Base-by-base conservation (phyloP, 2,329 filamentous ascomycete genomes). In the Stylonectria norvegica region DNA sequence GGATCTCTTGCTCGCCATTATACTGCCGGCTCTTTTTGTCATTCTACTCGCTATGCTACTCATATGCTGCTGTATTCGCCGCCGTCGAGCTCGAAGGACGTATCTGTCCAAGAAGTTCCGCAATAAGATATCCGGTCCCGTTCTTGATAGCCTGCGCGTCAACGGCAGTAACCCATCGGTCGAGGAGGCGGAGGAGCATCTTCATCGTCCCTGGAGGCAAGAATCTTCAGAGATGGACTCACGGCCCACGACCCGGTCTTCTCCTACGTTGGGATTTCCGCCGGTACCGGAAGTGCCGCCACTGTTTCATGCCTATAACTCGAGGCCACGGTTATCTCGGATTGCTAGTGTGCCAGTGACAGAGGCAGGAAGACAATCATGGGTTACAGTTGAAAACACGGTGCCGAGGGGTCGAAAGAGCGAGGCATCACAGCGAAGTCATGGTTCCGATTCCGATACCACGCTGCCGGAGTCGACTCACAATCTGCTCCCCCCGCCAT, bases 11-110 rank as follows among this genome's bases (percentile, higher is more conserved):
- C 50, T 73, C 11, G 71, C 69, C 1, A 66, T 69, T 3, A 61
- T 75, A 3, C 56, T 75, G 3, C 71, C 71, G 3, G 48, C 73
- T 11, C 46, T 72, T 1, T 53, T 63, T 15, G 40, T 68, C 9
- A 47, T 63, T 0, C 44, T 67, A 4, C 43, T 64, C 7, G 46
- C 64, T 14, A 51, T 64, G 48, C 43, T 66, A 3, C 44, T 66
- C 5, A 44, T 62, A 16, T 68, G 59, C 42, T 60, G 62, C 38
- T 40, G 64, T 28, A 54, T 58, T 10, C 55, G 65, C 17, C 62
- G 61, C 9, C 57, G 59, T 2, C 56, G 54, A 16, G 51, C 50
- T 9, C 56, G 48, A 16, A 53, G 55, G 12, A 59, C 47, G 10
- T 60, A 61, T 29, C 40, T 59, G 3, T 55, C 57, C 4, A 54